A percentile compares a stretch with the other conserved stretches of the same genome.
These are phyloP conservation scores for Physcomitrellopsis africana DNA, from an alignment of 225 moss, liverwort and hornwort genomes.

Conservation along the genomic window DNA sequence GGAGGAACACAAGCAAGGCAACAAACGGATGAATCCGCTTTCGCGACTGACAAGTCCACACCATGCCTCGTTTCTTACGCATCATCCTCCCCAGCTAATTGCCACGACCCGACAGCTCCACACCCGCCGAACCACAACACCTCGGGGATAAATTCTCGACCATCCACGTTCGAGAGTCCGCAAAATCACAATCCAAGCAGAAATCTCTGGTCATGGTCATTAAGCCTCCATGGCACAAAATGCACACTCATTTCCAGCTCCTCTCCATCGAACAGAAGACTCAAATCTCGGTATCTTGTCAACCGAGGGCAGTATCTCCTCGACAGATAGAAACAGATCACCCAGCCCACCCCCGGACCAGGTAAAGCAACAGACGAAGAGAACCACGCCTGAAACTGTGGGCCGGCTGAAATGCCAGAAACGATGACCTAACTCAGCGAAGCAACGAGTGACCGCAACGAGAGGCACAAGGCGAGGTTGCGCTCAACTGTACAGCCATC, in stretches of 20 bases:
- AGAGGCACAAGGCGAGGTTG: no score
- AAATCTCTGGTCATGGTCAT: slow-evolving; percentile 20
- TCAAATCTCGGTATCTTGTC: neutral
- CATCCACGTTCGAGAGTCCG: slow-evolving; percentile 20
- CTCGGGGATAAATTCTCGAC: neutral
- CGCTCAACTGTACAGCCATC: no score
- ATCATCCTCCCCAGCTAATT: slow-evolving; percentile 22
- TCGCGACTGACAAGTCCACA: slow-evolving; percentile 13
- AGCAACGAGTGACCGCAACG: no score
- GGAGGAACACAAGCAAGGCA: slow-evolving; percentile 41
- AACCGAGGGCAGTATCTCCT: slow-evolving; percentile 24
- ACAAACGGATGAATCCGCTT: slow-evolving; percentile 36
- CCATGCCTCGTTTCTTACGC: slow-evolving; percentile 40
- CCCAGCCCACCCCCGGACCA: no score
- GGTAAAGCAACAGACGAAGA: no score
- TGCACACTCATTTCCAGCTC: slow-evolving; percentile 20
- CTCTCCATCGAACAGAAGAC: neutral
- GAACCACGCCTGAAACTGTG: no score
- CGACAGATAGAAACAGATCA: neutral
- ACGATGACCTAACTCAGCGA: no score
- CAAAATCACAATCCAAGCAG: slow-evolving; percentile 6
- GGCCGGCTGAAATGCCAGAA: no score
- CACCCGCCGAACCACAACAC: slow-evolving; percentile 2
- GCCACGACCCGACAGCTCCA: slow-evolving; percentile 20
- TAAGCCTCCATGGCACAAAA: slow-evolving; percentile 3